Evolutionary conservation across 768 basidiomycete species (phyloP).

Genomic region (Terana coerulea): DNA sequence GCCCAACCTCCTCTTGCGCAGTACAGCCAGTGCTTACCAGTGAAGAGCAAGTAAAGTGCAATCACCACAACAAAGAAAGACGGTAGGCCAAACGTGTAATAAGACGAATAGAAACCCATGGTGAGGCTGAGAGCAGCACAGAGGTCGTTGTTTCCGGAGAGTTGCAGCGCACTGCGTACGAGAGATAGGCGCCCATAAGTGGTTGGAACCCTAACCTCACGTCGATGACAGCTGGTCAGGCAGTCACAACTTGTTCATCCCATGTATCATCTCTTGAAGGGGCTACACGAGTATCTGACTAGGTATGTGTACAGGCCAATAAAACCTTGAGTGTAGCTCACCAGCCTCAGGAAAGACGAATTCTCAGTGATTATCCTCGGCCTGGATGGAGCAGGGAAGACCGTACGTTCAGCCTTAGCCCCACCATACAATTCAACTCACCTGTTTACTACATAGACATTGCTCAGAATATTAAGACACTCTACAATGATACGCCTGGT

Average conservation of each 20-base stretch:
- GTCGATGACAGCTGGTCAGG: background rate
- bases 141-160: constrained; percentile 15
- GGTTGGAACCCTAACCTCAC: constrained; percentile 8
- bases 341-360: constrained; percentile 64
- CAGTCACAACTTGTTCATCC: constrained; percentile 11
- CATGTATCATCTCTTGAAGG: constrained; percentile 95
- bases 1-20: background rate
- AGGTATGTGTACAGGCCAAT: constrained; percentile 39
- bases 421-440: background rate
- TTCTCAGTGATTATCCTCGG: constrained; percentile 96
- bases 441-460: constrained; percentile 47
- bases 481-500: constrained; percentile 83
- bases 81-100: constrained; percentile 69
- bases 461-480: constrained; percentile 90
- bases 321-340: background rate
- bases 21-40: constrained; percentile 54
- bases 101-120: constrained; percentile 37
- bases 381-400: constrained; percentile 90
- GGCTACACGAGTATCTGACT: constrained; percentile 86
- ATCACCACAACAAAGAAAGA: constrained; percentile 59
- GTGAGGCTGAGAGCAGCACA: constrained; percentile 9
- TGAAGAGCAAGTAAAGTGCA: constrained; percentile 86
- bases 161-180: background rate
- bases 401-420: constrained; percentile 47
- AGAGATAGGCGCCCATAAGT: background rate